A percentile compares a stretch with the other conserved stretches of the same genome.
Conservation (phyloP, 345 rosid species). For the Acer campestre region DNA sequence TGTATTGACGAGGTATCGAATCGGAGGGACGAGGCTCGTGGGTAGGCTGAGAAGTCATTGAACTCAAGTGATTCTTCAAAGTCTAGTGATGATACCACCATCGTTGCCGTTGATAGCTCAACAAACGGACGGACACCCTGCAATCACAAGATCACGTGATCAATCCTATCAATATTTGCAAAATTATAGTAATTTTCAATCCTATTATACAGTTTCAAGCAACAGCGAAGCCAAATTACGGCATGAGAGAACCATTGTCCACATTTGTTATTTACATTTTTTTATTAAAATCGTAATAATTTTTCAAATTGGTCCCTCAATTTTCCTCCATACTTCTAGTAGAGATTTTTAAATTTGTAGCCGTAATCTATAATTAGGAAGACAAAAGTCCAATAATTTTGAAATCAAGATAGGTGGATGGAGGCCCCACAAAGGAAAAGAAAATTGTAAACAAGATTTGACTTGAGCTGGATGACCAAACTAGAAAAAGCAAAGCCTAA, state of each 20-base stretch:
- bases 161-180: background rate
- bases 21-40: constrained; percentile 74
- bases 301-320: no score
- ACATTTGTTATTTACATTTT: no score
- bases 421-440: constrained; percentile 27
- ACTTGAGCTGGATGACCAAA: constrained; percentile 22
- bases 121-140: constrained; percentile 94
- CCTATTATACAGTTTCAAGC: no score
- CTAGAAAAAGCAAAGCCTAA: background rate
- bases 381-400: constrained; percentile 15
- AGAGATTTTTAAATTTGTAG: background rate
- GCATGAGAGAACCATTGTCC: no score
- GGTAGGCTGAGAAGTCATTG: constrained; percentile 63
- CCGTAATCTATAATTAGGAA: background rate
- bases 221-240: no score
- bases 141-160: background rate
- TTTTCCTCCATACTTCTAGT: no score
- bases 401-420: background rate
- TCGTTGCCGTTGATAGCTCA: constrained; percentile 71
- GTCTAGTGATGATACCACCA: constrained; percentile 69
- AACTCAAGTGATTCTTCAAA: constrained; percentile 68
- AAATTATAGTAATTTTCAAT: no score
- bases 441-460: constrained; percentile 32
- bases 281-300: no score
- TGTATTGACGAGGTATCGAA: constrained; percentile 58